These are phyloP conservation scores for Ophiosphaerella narmari DNA, from an alignment of 2,329 filamentous ascomycete genomes.

Conservation along the genomic window DNA sequence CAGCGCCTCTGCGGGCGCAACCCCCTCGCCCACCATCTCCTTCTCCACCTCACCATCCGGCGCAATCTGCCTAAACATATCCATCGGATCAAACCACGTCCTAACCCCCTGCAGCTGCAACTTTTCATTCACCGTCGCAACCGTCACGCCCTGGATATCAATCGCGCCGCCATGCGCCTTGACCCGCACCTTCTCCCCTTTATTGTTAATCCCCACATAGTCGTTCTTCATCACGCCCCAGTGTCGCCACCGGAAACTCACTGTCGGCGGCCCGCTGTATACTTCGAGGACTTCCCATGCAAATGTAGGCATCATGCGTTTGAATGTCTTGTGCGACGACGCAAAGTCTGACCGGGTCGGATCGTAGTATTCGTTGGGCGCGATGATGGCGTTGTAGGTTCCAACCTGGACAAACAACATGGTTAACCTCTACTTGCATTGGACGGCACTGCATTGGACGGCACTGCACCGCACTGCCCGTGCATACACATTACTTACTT, in stretches of 20 bases:
- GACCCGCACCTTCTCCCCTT: constrained; percentile 65
- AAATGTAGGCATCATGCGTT: constrained; percentile 74
- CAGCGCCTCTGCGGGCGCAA: constrained; percentile 34
- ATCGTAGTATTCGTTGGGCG: constrained; percentile 67
- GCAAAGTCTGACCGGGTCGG: constrained; percentile 65
- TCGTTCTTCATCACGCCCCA: constrained; percentile 71
- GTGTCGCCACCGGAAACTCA: constrained; percentile 68
- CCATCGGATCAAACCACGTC: constrained; percentile 68
- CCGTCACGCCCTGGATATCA: constrained; percentile 66
- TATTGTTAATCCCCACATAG: constrained; percentile 66
- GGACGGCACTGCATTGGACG: too few species aligned
- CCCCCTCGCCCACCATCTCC: constrained; percentile 44
- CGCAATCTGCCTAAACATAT: constrained; percentile 70
- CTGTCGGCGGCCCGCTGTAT: constrained; percentile 66
- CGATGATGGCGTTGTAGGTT: constrained; percentile 71
- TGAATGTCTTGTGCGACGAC: constrained; percentile 71
- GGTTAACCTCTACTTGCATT: too few species aligned
- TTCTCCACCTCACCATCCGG: constrained; percentile 55
- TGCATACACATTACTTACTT: constrained; percentile 20
- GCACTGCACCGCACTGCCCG: too few species aligned
- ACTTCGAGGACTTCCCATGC: constrained; percentile 73
- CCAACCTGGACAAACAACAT: constrained; percentile 50
- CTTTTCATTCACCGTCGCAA: constrained; percentile 65
- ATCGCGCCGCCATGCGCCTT: constrained; percentile 65
- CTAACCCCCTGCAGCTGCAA: constrained; percentile 63